Base-by-base conservation (phyloP, 768 basidiomycete species). In the Boletus pseudopeckii region DNA sequence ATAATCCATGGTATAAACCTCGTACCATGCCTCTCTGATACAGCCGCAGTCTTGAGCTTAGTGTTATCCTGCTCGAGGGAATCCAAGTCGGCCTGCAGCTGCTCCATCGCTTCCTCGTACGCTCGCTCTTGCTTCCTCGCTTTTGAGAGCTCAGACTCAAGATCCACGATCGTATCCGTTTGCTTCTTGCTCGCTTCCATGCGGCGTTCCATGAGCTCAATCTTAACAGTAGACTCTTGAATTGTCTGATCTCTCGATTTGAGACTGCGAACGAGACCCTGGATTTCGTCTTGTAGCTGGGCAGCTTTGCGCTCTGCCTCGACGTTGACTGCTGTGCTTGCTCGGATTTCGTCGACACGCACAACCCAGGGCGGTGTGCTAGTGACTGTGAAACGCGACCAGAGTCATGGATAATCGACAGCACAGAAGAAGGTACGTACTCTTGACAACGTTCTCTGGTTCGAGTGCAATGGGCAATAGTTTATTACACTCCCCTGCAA, bases 41-140 rank as follows among this genome's bases (percentile, higher is more conserved):
- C 81, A 33, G 80, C 79, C 63, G 82, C 68, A 4, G 80, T 74
- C 76, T 90, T 92, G 59, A 98, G 74, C 69, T 87, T 92, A 4
- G 76, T 82, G 67, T 92, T 92, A 62, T 98, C 95, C 68, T 91
- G 85, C 70, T 95, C 92, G 48, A 95, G 74, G 1, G 77, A 67
- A 68, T 97, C 94, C 57, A 97, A 72, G 62, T 99, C 96, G 1
- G 84, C 80, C 65, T 96, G 93, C 10, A 98, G 71, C 63, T 92
- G 91, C 59, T 95, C 94, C 78, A 98, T 89, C 3, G 93, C 92
- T 62, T 96, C 93, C 67, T 92, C 90, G 62, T 95, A 91, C 32
- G 88, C 86, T 52, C 86, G 80, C 69, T 96, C 93, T 65, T 96
- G 90, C 70, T 93, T 90, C 71, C 84, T 82, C 4, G 85, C 83